Evolutionary conservation across 306 rosid species (phyloP).

Genomic region (Cercis canadensis): DNA sequence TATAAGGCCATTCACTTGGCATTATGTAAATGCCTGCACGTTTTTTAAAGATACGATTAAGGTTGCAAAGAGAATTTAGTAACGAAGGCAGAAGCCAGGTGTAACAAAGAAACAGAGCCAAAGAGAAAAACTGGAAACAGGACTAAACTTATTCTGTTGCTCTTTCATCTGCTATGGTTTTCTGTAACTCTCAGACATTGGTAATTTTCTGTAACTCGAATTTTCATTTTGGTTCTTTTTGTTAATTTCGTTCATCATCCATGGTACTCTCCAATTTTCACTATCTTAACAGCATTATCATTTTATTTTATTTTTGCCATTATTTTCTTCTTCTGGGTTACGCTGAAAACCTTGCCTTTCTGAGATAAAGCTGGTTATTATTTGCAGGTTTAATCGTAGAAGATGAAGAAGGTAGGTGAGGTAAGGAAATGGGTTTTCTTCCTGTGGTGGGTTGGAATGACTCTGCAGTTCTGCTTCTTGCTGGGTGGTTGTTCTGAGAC

Average conservation of each 20-base stretch:
- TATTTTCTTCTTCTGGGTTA: not conserved
- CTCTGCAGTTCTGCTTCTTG: conserved; percentile 33
- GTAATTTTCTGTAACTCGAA: not conserved
- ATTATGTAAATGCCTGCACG: conserved; percentile 33
- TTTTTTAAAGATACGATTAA: conserved; percentile 26
- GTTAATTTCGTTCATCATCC: not conserved
- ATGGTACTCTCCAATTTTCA: conserved; percentile 6
- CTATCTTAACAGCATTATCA: conserved; percentile 7
- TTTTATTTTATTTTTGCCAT: not conserved
- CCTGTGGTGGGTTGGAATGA: conserved; percentile 33
- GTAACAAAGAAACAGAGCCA: conserved; percentile 4
- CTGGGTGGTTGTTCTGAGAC: conserved; percentile 32
- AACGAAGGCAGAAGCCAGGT: not conserved
- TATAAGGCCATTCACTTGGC: conserved; percentile 37
- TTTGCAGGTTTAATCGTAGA: conserved; percentile 30
- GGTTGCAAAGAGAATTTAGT: conserved; percentile 16
- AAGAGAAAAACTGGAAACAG: not conserved
- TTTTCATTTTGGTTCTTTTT: not conserved
- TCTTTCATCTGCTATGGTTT: conserved; percentile 33
- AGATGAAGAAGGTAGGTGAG: conserved; percentile 32
- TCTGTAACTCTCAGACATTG: not conserved
- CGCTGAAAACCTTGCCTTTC: not conserved
- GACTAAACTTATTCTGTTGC: not conserved
- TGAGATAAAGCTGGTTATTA: not conserved
- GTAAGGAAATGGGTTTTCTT: not conserved